Evolutionary conservation across 345 rosid species (phyloP).

Genomic region (Eucalyptus albens): DNA sequence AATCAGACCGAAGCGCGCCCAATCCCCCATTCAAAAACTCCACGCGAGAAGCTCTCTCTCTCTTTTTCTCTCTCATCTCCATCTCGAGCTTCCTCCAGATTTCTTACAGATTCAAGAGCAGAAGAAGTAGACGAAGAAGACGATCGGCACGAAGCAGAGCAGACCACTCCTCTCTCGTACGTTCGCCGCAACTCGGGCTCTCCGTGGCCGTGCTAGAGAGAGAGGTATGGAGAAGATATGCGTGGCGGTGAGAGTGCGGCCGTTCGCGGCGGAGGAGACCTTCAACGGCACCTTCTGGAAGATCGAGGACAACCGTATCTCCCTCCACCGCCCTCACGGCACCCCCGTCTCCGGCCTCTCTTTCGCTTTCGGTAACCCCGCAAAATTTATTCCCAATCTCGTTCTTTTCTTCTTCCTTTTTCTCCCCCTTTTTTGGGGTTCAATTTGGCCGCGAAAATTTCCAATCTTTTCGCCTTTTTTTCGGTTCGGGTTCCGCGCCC

Average conservation of each 20-base stretch:
- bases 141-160: background rate
- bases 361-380: slow-evolving; percentile 57
- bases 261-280: slow-evolving; percentile 23
- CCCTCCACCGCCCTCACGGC: slow-evolving; percentile 60
- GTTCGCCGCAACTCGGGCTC: background rate
- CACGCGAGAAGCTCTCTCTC: background rate
- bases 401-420: background rate
- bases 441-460: background rate
- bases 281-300: slow-evolving; percentile 33
- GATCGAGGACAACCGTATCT: slow-evolving; percentile 61
- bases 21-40: background rate
- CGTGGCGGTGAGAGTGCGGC: slow-evolving; percentile 83
- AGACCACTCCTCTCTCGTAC: background rate
- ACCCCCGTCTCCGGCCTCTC: slow-evolving; percentile 59
- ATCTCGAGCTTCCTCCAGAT: background rate
- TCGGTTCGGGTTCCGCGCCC: background rate
- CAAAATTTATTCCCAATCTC: background rate
- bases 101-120: background rate
- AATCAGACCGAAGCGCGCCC: background rate
- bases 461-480: background rate
- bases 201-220: background rate
- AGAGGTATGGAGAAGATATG: slow-evolving; percentile 76
- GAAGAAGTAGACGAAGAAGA: background rate
- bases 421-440: background rate
- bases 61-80: background rate